A percentile compares a stretch with the other conserved stretches of the same genome.
Conservation (phyloP, 176 grass and related monocot genomes). For the Urochloa ruziziensis region DNA sequence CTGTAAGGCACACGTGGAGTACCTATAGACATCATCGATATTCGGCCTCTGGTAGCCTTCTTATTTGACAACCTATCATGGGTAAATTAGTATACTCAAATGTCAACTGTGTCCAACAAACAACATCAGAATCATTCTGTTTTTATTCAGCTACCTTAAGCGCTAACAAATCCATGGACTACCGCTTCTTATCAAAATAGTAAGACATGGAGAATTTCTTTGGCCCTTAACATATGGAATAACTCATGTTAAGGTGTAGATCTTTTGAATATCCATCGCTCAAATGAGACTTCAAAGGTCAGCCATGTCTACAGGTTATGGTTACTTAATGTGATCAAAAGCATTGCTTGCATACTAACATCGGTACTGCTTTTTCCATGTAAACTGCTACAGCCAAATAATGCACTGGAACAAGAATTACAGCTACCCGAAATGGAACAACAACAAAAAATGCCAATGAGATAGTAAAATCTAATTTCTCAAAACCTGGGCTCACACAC, state of each 20-base stretch:
- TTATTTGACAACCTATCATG: slow-evolving; percentile 56
- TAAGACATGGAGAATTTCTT: background rate
- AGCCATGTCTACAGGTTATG: background rate
- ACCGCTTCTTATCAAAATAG: background rate
- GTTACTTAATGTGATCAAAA: background rate
- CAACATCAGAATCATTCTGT: background rate
- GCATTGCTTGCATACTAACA: background rate
- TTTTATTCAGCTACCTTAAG: background rate
- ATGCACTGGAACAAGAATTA: background rate
- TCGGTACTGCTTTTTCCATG: background rate
- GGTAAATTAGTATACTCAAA: background rate
- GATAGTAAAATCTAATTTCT: background rate
- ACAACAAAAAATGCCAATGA: background rate
- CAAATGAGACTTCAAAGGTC: background rate
- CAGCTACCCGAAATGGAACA: background rate
- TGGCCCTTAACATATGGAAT: background rate
- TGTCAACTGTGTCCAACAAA: background rate
- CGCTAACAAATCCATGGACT: too few species aligned
- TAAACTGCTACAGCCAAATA: background rate
- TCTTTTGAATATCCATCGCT: background rate
- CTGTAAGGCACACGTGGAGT: slow-evolving; percentile 75
- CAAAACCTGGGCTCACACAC: background rate
- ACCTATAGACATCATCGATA: slow-evolving; percentile 82
- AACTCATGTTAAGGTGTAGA: background rate
- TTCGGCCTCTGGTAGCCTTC: slow-evolving; percentile 40